Percentiles rank a stretch among this genome's conserved stretches.
phyloP scores from a whole-genome alignment of 1,284 basidiomycete genomes.

The Schizopora paradoxa region DNA sequence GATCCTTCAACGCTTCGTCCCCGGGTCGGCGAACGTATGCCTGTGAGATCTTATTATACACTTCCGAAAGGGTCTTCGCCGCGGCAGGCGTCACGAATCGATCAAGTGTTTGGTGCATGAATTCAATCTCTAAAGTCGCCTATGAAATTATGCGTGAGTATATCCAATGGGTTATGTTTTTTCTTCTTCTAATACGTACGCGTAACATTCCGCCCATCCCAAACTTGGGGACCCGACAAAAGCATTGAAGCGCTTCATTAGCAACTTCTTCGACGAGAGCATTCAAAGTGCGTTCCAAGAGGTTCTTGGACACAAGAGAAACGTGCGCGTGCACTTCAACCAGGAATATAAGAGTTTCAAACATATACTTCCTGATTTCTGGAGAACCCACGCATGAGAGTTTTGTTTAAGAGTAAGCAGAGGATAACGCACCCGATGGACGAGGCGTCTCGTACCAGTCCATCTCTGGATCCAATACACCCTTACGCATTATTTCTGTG shows the following conservation, averaged over 20 bases:
- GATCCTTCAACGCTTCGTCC: slow-evolving; percentile 79
- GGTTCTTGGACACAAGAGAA: slow-evolving; percentile 67
- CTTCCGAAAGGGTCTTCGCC: slow-evolving; percentile 77
- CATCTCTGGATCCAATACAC: slow-evolving; percentile 75
- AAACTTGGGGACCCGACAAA: slow-evolving; percentile 82
- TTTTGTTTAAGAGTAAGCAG: neutral
- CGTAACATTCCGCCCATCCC: slow-evolving; percentile 99
- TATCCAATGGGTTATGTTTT: neutral
- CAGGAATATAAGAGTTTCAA: slow-evolving; percentile 80
- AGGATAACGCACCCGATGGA: slow-evolving; percentile 64
- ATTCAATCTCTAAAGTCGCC: slow-evolving; percentile 98
- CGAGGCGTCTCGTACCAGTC: slow-evolving; percentile 91
- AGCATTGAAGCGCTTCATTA: slow-evolving; percentile 75
- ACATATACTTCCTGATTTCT: slow-evolving; percentile 96
- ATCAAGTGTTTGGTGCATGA: slow-evolving; percentile 92
- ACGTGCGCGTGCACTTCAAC: slow-evolving; percentile 94
- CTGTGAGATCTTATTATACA: slow-evolving; percentile 93
- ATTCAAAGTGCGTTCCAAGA: slow-evolving; percentile 80
- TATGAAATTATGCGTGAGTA: slow-evolving; percentile 28
- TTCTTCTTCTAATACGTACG: slow-evolving; percentile 60
- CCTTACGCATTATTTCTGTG: slow-evolving; percentile 66
- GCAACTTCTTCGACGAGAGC: slow-evolving; percentile 82
- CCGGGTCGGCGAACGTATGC: slow-evolving; percentile 79
- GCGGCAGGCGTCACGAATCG: slow-evolving; percentile 82
- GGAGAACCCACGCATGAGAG: slow-evolving; percentile 9